Percentiles rank a stretch among this genome's conserved stretches.
phyloP scores from a whole-genome alignment of 305 asterid species.

The Solanum chacoense region DNA sequence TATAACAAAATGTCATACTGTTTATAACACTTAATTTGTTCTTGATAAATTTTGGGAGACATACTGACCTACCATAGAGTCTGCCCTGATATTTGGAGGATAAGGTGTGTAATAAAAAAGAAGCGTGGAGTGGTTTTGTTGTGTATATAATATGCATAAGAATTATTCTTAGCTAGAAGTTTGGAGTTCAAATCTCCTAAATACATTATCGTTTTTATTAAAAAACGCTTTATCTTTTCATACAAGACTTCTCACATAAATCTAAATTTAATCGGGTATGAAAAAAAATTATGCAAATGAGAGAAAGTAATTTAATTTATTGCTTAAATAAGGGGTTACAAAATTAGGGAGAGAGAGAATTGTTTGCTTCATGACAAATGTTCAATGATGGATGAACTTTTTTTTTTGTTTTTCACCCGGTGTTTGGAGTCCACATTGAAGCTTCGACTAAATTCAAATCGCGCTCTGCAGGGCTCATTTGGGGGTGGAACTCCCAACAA shows the following conservation, averaged over 20 bases:
- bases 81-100: not conserved
- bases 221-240: too few species aligned
- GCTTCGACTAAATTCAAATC: too few species aligned
- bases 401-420: too few species aligned
- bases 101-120: not conserved
- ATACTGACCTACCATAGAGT: not conserved
- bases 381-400: not conserved
- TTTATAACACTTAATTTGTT: too few species aligned
- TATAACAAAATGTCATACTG: not conserved
- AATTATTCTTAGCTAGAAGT: too few species aligned
- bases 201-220: too few species aligned
- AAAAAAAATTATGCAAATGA: not conserved
- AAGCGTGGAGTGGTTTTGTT: not conserved
- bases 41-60: not conserved
- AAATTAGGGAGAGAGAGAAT: not conserved
- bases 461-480: too few species aligned
- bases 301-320: not conserved
- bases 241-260: too few species aligned
- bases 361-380: not conserved
- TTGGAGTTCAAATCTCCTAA: too few species aligned
- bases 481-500: too few species aligned
- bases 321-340: not conserved
- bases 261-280: too few species aligned
- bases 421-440: too few species aligned
- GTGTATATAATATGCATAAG: not conserved